Evolutionary conservation across 2,329 filamentous ascomycete species (phyloP), one percentile per base, ranked within the genome.

Genomic region (Nemania serpens): DNA sequence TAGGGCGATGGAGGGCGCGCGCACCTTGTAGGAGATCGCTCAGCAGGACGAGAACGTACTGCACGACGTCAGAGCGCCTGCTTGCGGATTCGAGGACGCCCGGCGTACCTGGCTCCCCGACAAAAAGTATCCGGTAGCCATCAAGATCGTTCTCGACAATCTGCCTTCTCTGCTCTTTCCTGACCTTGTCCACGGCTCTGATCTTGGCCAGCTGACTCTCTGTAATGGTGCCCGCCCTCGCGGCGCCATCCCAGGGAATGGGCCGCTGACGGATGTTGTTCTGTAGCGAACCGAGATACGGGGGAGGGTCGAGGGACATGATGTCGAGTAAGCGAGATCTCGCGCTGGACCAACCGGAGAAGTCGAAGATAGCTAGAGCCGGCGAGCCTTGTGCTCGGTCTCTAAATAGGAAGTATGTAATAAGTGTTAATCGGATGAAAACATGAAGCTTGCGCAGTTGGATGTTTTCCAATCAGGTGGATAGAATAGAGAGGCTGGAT

Each of bases 171-270:
- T 93, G 90, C 69, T 98, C 95, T 77, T 92, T 95, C 77, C 93
- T 91, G 68, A 95, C 91, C 79, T 97, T 98, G 77, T 98, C 95
- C 70, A 98, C 91, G 63, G 93, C 91, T 77, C 93, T 93, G 79
- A 99, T 97, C 84, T 93, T 94, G 81, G 90, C 91, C 70, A 97
- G 86, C 78, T 99, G 94, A 69, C 91, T 89, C 69, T 98, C 94
- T 60, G 91, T 96, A 78, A 99, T 91, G 73, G 92, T 95, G 76
- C 93, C 92, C 70, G 92, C 92, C 76, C 95, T 88, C 68, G 96
- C 92, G 71, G 94, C 93, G 71, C 94, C 94, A 78, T 98, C 94
- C 95, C 95, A 99, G 60, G 94, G 93, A 78, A 99, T 97, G 67
- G 93, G 93, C 69, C 95, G 88, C 74, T 91, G 90, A 74, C 95